Conservation (phyloP, 495 filamentous ascomycete genomes). For the Penicillium nucicola region DNA sequence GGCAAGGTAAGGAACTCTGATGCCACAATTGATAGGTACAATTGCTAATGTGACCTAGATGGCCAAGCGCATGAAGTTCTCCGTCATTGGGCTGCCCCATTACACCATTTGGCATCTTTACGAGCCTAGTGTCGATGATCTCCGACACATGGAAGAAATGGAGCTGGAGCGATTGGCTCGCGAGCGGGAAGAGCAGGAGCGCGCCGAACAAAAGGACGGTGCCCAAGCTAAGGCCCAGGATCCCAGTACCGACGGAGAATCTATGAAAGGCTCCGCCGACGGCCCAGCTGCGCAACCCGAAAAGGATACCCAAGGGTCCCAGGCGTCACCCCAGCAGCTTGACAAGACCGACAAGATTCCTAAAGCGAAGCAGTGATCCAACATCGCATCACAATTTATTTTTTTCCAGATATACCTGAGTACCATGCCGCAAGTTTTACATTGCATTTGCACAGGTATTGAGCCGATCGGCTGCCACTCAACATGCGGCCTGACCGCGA, state of each 20-base stretch:
- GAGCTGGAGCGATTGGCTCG: constrained; percentile 70
- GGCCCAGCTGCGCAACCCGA: constrained; percentile 12
- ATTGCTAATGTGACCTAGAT: constrained; percentile 61
- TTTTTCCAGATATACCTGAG: background rate
- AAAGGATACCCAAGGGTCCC: constrained; percentile 10
- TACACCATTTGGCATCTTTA: constrained; percentile 99
- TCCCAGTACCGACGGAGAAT: background rate
- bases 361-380: background rate
- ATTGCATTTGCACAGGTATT: background rate
- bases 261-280: constrained; percentile 12
- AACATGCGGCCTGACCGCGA: no score
- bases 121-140: constrained; percentile 95
- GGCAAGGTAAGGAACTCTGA: constrained; percentile 69
- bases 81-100: constrained; percentile 94
- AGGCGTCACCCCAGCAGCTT: background rate
- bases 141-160: constrained; percentile 98
- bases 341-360: background rate
- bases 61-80: constrained; percentile 93
- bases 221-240: constrained; percentile 5
- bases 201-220: constrained; percentile 44
- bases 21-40: background rate
- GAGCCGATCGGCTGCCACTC: no score
- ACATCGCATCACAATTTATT: background rate
- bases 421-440: background rate
- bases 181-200: constrained; percentile 71